Percentiles rank a stretch among this genome's conserved stretches.
These are phyloP conservation scores for Elongisporangium anandrum DNA, from an alignment of 352 stramenopile genomes.

Conservation along the genomic window DNA sequence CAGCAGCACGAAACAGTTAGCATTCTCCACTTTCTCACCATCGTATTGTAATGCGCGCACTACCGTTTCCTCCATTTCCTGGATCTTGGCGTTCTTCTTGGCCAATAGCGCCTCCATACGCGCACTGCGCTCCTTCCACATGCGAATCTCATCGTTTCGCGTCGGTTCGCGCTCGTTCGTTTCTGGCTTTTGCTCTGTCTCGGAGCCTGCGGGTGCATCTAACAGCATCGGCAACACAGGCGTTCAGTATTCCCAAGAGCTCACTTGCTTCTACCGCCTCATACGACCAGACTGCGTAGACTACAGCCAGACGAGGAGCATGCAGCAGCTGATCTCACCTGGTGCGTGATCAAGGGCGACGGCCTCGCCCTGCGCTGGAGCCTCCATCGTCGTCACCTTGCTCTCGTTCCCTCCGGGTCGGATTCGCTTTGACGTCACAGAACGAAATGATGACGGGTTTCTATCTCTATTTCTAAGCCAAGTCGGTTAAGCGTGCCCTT, in stretches of 20 bases:
- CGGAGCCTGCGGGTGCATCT: background rate
- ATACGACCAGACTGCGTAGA: background rate
- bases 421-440: background rate
- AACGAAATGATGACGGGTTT: background rate
- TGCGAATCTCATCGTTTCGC: constrained; percentile 18
- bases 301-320: background rate
- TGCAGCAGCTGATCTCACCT: background rate
- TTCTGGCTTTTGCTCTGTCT: background rate
- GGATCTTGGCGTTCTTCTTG: constrained; percentile 67
- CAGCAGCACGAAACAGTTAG: background rate
- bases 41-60: background rate
- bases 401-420: background rate
- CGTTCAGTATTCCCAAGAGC: background rate
- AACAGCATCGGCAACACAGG: background rate
- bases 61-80: constrained; percentile 78
- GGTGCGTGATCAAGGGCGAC: background rate
- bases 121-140: constrained; percentile 55
- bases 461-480: background rate
- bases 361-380: background rate
- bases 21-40: background rate
- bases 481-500: background rate
- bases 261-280: background rate
- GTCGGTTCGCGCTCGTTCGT: background rate
- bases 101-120: constrained; percentile 60
- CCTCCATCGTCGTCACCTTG: background rate